Evolutionary conservation across 306 rosid genomes (phyloP), one percentile per base, ranked within the genome.

Genomic region (Medicago lupulina): DNA sequence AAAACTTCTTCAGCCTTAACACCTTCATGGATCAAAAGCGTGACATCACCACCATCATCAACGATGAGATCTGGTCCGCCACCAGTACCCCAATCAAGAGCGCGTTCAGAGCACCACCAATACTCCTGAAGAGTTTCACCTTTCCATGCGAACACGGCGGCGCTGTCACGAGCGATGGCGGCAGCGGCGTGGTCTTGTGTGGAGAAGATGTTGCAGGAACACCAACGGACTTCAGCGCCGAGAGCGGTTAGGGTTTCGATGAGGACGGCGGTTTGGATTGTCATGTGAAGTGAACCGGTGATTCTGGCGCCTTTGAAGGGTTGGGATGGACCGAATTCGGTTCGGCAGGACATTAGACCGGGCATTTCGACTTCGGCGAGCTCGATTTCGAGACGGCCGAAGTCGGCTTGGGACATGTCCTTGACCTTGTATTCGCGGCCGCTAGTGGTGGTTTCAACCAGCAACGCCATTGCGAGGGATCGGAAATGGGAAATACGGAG

Each of bases 261-360:
- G 43, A 95, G 96, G 75, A 95, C 98, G 13, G 97, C 98, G 57
- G 98, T 95, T 49, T 95, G 97, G 53, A 95, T 91, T 23, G 97
- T 95, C 98, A 95, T 95, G 89, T 95, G 98, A n/a, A 95, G 97
- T 0, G 97, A 95, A 12, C 98, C 98, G 12, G 98, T 95, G 88
- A 95, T 95, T 4, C 15, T 80, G 8, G 96, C 96, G 0, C 97
- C 98, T 69, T 95, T 92, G 79, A 95, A 90, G 19, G 98, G 98
- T 31, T 87, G 88, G 0, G 97, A 57, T 0, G 96, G 84, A 0
- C 97, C 98, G 78, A 75, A 95, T 28, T 95, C 97, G 0, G 84
- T 1, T 0, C 98, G 84, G 73, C 82, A 87, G 3, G 97, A 6
- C 62, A 92, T 85, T 44, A 95, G 93, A 0, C 98, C 98, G 0